A percentile compares a stretch with the other conserved stretches of the same genome.
Conservation (phyloP, 768 basidiomycete genomes). For the Trichaptum fuscoviolaceum region DNA sequence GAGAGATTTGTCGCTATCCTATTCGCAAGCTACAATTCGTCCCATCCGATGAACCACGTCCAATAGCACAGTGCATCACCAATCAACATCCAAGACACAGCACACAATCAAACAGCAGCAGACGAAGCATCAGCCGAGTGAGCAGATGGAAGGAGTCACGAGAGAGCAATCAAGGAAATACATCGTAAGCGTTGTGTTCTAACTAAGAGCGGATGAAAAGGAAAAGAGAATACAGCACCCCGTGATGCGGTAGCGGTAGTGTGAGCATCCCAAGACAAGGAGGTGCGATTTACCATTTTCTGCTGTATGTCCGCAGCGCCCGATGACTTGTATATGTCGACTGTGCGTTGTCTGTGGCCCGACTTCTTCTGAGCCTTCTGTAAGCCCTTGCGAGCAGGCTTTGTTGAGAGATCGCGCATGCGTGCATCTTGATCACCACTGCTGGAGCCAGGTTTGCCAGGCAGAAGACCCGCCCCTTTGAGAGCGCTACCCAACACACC, state of each 20-base stretch:
- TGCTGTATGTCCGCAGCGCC: slow-evolving; percentile 38
- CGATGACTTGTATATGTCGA: slow-evolving; percentile 53
- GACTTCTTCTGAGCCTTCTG: slow-evolving; percentile 58
- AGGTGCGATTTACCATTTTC: slow-evolving; percentile 64
- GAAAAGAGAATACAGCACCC: slow-evolving; percentile 14
- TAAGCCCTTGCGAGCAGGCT: slow-evolving; percentile 63
- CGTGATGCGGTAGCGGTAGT: neutral
- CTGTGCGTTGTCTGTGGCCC: slow-evolving; percentile 52
- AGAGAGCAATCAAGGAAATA: slow-evolving; percentile 9
- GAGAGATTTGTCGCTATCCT: slow-evolving; percentile 35
- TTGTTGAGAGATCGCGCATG: slow-evolving; percentile 65
- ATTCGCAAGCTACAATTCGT: slow-evolving; percentile 33
- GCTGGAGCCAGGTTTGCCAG: neutral
- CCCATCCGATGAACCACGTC: slow-evolving; percentile 1
- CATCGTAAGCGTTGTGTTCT: slow-evolving; percentile 11
- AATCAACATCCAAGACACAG: slow-evolving; percentile 21
- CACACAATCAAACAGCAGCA: slow-evolving; percentile 18
- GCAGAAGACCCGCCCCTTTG: slow-evolving; percentile 65
- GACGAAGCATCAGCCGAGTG: slow-evolving; percentile 18
- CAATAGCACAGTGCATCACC: slow-evolving; percentile 2
- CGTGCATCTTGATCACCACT: slow-evolving; percentile 54
- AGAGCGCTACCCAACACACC: slow-evolving; percentile 28
- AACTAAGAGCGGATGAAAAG: slow-evolving; percentile 19
- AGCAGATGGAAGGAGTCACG: slow-evolving; percentile 30
- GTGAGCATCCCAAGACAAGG: slow-evolving; percentile 21